Percentiles rank a stretch among this genome's conserved stretches.
phyloP scores from a whole-genome alignment of 495 filamentous ascomycete species.

The Penicillium coffeae region DNA sequence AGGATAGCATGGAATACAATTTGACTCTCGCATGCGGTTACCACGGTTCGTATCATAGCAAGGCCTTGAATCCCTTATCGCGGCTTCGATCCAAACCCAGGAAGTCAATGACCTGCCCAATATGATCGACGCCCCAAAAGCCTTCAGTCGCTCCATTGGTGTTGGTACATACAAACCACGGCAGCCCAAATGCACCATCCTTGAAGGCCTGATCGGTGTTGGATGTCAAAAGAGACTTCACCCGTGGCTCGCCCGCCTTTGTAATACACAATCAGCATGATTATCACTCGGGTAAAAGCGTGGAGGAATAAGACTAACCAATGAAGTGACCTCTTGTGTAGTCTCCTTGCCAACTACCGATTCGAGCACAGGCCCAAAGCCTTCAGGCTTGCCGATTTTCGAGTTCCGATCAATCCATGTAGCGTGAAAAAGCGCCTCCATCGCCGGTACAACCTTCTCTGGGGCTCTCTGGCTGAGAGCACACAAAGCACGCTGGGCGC shows the following conservation, averaged over 20 bases:
- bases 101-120: slow-evolving; percentile 61
- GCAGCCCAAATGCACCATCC: slow-evolving; percentile 66
- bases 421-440: slow-evolving; percentile 50
- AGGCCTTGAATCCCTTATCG: slow-evolving; percentile 29
- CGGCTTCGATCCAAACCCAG: slow-evolving; percentile 48
- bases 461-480: slow-evolving; percentile 37
- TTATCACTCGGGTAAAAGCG: neutral
- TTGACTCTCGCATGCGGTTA: too few species aligned
- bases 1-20: too few species aligned
- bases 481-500: slow-evolving; percentile 47
- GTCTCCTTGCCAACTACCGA: slow-evolving; percentile 48
- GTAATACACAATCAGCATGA: neutral
- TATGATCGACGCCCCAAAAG: slow-evolving; percentile 69
- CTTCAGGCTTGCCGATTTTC: slow-evolving; percentile 48
- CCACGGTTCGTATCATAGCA: slow-evolving; percentile 17
- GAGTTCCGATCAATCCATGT: slow-evolving; percentile 54
- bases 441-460: slow-evolving; percentile 35
- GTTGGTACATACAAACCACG: slow-evolving; percentile 67
- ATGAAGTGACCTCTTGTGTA: slow-evolving; percentile 38
- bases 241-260: slow-evolving; percentile 39
- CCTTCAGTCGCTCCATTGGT: slow-evolving; percentile 53
- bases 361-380: slow-evolving; percentile 42
- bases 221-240: slow-evolving; percentile 48
- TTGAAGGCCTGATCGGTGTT: slow-evolving; percentile 58
- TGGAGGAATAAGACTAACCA: slow-evolving; percentile 15